Conservation (phyloP, 2,329 filamentous ascomycete genomes). For the Calonectria hawksworthii region DNA sequence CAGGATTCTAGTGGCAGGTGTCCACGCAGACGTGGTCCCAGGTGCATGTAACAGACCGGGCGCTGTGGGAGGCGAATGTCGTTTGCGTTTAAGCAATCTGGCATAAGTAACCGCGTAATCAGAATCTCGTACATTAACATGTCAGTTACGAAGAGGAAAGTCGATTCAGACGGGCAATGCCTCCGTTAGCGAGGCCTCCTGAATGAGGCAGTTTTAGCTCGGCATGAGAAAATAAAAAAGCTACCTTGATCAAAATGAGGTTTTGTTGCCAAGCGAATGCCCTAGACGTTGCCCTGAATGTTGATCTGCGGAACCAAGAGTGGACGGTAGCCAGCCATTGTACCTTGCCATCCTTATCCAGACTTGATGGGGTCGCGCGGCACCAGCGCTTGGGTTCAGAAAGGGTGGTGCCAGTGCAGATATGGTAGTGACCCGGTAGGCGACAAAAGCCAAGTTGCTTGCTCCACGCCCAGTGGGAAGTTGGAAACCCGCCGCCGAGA, state of each 20-base stretch:
- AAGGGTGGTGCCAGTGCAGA: conserved; percentile 26
- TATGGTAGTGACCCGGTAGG: conserved; percentile 20
- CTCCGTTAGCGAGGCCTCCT: background rate
- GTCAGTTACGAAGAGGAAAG: background rate
- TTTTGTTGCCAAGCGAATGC: conserved; percentile 4
- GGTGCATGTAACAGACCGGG: conserved; percentile 43
- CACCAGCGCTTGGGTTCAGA: conserved; percentile 40
- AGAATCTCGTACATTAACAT: background rate
- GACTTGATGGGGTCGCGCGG: conserved; percentile 32
- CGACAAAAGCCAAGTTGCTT: conserved; percentile 22
- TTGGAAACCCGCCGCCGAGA: conserved; percentile 39
- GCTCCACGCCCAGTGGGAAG: conserved; percentile 36
- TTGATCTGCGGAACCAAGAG: conserved; percentile 15
- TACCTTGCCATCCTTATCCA: background rate
- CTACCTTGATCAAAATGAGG: background rate
- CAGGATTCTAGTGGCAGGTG: conserved; percentile 28
- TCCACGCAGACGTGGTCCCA: conserved; percentile 10
- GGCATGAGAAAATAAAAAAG: background rate
- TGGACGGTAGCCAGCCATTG: background rate
- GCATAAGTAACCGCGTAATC: conserved; percentile 10
- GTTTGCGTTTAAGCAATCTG: conserved; percentile 27
- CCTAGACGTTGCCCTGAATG: background rate
- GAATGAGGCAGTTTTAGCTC: background rate
- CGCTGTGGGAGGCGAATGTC: conserved; percentile 30
- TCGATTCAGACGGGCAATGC: conserved; percentile 16